Base-by-base conservation (phyloP, 768 basidiomycete species). In the Kwoniella botswanensis region DNA sequence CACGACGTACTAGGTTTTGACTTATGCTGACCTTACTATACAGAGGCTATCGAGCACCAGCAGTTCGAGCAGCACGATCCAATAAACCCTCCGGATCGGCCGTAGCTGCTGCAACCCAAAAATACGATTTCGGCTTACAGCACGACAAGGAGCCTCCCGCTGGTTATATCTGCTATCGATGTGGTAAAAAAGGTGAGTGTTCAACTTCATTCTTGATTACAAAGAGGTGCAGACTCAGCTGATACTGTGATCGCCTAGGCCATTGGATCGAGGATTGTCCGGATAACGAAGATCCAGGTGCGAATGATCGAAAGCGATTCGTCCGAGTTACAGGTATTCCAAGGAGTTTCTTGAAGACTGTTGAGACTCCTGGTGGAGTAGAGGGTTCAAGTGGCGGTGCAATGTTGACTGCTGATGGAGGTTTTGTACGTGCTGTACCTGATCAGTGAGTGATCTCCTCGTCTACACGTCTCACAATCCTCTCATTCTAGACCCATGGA, bases 221-320 rank as follows among this genome's bases (percentile, higher is more conserved):
- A 26, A 26, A 26, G 26, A 26, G 26, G 26, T 26, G 26, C 26
- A 26, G 26, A 26, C 26, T 26, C 26, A 26, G 26, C 26, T 26
- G 26, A 26, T 26, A 26, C 26, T 26, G 26, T 26, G 26, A 26
- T 26, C 26, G 26, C 26, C 26, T 26, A 98, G 96, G 97, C 52
- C 97, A 99, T 81, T 99, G 97, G 97, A 99, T 99, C 74, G 95
- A 99, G 82, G 93, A 97, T 73, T 99, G 97, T 82, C 97, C 97
- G 1, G 97, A 94, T 6, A 98, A 98, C 82, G 94, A 91, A 76
- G 93, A 99, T 81, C 91, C 93, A 62, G 93, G 95, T 60, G 97
- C 91, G 74, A 93, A 96, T 83, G 91, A 98, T 78, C 87, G 92
- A 68, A 96, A 96, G 58, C 91, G 95, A 29, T 95, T 99, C 82